These are phyloP conservation scores for Coprinopsis marcescibilis DNA, from an alignment of 768 basidiomycete genomes.

Conservation along the genomic window DNA sequence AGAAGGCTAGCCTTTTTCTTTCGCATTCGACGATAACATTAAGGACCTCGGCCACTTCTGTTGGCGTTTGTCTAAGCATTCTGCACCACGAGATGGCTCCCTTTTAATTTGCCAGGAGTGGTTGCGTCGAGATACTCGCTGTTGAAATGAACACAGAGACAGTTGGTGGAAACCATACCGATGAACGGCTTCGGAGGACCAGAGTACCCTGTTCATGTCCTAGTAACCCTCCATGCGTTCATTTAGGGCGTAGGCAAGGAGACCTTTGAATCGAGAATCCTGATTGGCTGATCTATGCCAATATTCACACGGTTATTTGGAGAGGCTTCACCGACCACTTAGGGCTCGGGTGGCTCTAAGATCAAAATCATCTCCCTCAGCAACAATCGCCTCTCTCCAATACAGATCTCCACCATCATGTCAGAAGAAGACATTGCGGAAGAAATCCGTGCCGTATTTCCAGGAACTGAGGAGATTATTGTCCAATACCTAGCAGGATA, in stretches of 20 bases:
- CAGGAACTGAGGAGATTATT: conserved; percentile 78
- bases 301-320: conserved; percentile 5
- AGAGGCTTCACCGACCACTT: background rate
- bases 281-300: too few species aligned
- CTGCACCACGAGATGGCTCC: too few species aligned
- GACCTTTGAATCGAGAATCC: background rate
- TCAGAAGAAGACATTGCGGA: conserved; percentile 73
- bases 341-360: background rate
- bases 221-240: background rate
- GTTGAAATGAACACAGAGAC: too few species aligned
- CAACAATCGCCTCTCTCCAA: background rate
- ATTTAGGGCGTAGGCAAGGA: background rate
- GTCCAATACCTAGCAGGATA: conserved; percentile 86
- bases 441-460: conserved; percentile 64
- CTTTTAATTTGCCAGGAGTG: too few species aligned
- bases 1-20: too few species aligned
- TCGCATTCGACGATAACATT: too few species aligned
- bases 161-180: too few species aligned
- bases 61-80: too few species aligned
- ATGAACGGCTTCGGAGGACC: background rate
- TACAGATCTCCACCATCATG: conserved; percentile 34
- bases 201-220: background rate
- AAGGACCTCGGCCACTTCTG: too few species aligned
- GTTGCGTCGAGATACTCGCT: too few species aligned
- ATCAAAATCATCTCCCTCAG: too few species aligned